A percentile compares a stretch with the other conserved stretches of the same genome.
Conservation (phyloP, 345 rosid genomes). For the rapeseed (Brassica napus) region Da-Ae NC_063444.1:47723501-47724000, state of each 20-base stretch:
- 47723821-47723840: slow-evolving; percentile 33
- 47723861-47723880: slow-evolving; percentile 21
- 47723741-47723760: slow-evolving; percentile 43
- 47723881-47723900: slow-evolving; percentile 10
- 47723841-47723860: slow-evolving; percentile 28
- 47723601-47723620: slow-evolving; percentile 40
- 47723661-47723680: slow-evolving; percentile 21
- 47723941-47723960: background rate
- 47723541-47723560: background rate
- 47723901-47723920: background rate
- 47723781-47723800: slow-evolving; percentile 34
- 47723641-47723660: slow-evolving; percentile 20
- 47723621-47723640: slow-evolving; percentile 39
- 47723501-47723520: slow-evolving; percentile 39
- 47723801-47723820: slow-evolving; percentile 13
- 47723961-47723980: background rate
- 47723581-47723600: slow-evolving; percentile 43
- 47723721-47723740: slow-evolving; percentile 49
- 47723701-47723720: slow-evolving; percentile 43
- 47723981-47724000: background rate
- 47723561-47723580: slow-evolving; percentile 33
- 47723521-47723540: slow-evolving; percentile 23
- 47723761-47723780: slow-evolving; percentile 47
- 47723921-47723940: background rate
- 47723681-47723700: slow-evolving; percentile 1